These are phyloP conservation scores for Patellaria atrata DNA, from an alignment of 495 filamentous ascomycete species.

Conservation along the genomic window DNA sequence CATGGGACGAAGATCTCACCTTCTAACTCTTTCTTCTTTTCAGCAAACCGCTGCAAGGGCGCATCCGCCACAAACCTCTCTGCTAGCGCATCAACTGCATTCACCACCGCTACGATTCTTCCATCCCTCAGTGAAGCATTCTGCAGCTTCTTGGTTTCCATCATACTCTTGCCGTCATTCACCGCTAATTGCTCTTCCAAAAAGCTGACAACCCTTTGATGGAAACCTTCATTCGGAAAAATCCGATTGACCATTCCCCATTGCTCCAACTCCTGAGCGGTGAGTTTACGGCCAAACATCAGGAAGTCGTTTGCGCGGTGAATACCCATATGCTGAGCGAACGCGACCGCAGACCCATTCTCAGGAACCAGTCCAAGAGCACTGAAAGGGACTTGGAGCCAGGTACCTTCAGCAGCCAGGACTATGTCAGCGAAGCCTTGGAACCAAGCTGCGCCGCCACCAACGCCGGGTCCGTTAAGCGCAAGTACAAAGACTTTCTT, in stretches of 20 bases:
- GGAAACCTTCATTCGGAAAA: slow-evolving; percentile 17
- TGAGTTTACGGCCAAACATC: slow-evolving; percentile 24
- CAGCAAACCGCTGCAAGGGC: slow-evolving; percentile 22
- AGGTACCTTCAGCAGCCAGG: slow-evolving; percentile 18
- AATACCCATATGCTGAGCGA: slow-evolving; percentile 23
- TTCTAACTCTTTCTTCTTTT: slow-evolving; percentile 20
- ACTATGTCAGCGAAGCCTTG: slow-evolving; percentile 23
- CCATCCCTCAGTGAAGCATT: slow-evolving; percentile 20
- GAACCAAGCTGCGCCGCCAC: slow-evolving; percentile 25
- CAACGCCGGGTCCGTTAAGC: slow-evolving; percentile 25
- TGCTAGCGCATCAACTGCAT: slow-evolving; percentile 24
- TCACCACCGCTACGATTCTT: slow-evolving; percentile 21
- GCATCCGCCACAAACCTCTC: slow-evolving; percentile 27
- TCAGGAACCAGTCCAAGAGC: slow-evolving; percentile 25
- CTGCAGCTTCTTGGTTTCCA: slow-evolving; percentile 28
- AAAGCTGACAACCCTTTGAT: slow-evolving; percentile 15
- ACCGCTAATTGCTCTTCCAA: slow-evolving; percentile 20
- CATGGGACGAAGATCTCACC: no score
- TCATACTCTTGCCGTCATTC: slow-evolving; percentile 28
- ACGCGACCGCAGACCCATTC: slow-evolving; percentile 22
- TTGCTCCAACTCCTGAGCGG: slow-evolving; percentile 15
- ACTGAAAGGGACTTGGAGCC: slow-evolving; percentile 23
- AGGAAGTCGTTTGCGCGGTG: slow-evolving; percentile 26
- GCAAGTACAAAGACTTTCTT: slow-evolving; percentile 25
- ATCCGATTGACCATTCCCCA: slow-evolving; percentile 22